phyloP scores from a whole-genome alignment of 805 yeast genomes.

The Nakazawaea anatomiae region DNA sequence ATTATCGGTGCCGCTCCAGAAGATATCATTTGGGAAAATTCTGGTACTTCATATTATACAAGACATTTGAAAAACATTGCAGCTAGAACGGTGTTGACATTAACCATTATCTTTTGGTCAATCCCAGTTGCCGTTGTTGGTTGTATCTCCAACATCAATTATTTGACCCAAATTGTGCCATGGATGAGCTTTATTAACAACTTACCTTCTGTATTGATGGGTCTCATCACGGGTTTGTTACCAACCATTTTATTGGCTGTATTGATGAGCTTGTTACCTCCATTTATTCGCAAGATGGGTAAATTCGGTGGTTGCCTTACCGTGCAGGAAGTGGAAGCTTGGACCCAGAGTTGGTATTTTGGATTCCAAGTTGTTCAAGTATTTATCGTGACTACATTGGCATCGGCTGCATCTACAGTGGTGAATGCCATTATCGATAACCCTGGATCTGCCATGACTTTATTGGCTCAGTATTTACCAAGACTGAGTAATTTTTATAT shows the following conservation, averaged over 20 bases:
- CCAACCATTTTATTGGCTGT: slow-evolving; percentile 79
- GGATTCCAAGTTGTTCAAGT: slow-evolving; percentile 90
- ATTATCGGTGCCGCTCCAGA: slow-evolving; percentile 68
- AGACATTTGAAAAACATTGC: slow-evolving; percentile 51
- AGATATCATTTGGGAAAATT: slow-evolving; percentile 80
- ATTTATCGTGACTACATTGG: slow-evolving; percentile 74
- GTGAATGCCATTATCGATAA: slow-evolving; percentile 60
- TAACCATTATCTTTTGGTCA: slow-evolving; percentile 84
- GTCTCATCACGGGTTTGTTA: slow-evolving; percentile 80
- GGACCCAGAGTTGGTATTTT: slow-evolving; percentile 84
- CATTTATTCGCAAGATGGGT: slow-evolving; percentile 74
- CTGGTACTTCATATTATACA: slow-evolving; percentile 49
- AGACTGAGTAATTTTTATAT: slow-evolving; percentile 89
- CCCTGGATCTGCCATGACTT: slow-evolving; percentile 66
- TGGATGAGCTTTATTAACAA: slow-evolving; percentile 73
- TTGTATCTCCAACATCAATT: slow-evolving; percentile 80
- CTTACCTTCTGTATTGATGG: slow-evolving; percentile 65
- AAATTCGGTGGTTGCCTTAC: slow-evolving; percentile 68
- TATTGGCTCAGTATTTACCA: slow-evolving; percentile 76
- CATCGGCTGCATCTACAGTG: slow-evolving; percentile 81
- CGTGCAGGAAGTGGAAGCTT: slow-evolving; percentile 64
- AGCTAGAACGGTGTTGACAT: slow-evolving; percentile 59
- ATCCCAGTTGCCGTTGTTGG: slow-evolving; percentile 98
- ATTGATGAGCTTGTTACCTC: slow-evolving; percentile 83
- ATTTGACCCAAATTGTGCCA: slow-evolving; percentile 61